Percentiles rank a stretch among this genome's conserved stretches.
These are phyloP conservation scores for Canavalia ensiformis DNA, from an alignment of 306 rosid species.

Conservation along the genomic window DNA sequence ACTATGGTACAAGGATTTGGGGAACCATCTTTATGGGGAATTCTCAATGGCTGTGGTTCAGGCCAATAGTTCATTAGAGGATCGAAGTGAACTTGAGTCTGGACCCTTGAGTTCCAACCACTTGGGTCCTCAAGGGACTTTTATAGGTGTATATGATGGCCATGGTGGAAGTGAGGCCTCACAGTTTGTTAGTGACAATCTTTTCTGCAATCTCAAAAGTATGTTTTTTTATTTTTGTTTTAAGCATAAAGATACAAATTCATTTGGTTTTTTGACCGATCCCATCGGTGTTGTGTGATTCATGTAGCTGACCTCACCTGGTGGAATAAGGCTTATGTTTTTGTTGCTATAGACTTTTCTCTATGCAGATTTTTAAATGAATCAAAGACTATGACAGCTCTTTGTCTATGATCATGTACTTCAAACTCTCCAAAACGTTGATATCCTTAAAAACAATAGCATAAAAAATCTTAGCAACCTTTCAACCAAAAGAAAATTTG, in stretches of 20 bases:
- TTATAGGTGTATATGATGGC: conserved; percentile 93
- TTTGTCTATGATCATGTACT: background rate
- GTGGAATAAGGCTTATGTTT: too few species aligned
- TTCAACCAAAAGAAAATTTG: background rate
- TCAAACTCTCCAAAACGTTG: background rate
- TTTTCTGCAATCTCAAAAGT: conserved; percentile 82
- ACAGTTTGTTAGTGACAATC: conserved; percentile 75
- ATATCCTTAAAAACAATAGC: background rate
- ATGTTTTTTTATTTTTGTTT: conserved; percentile 47
- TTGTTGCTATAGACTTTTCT: background rate
- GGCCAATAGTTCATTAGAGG: conserved; percentile 81
- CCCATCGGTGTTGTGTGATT: too few species aligned
- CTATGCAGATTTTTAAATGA: conserved; percentile 26
- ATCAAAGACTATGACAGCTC: background rate
- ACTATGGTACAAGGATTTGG: conserved; percentile 91
- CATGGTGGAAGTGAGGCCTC: conserved; percentile 95
- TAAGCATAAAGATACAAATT: background rate
- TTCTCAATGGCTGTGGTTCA: conserved; percentile 97
- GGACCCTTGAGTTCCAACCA: conserved; percentile 72
- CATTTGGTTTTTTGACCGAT: background rate
- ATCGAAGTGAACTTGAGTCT: conserved; percentile 86
- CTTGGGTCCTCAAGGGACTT: conserved; percentile 78
- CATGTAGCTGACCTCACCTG: too few species aligned
- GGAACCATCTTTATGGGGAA: conserved; percentile 79
- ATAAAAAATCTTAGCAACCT: conserved; percentile 2